These are phyloP conservation scores for Fusarium sp. DNA, from an alignment of 2,329 filamentous ascomycete species.

Conservation along the genomic window DNA sequence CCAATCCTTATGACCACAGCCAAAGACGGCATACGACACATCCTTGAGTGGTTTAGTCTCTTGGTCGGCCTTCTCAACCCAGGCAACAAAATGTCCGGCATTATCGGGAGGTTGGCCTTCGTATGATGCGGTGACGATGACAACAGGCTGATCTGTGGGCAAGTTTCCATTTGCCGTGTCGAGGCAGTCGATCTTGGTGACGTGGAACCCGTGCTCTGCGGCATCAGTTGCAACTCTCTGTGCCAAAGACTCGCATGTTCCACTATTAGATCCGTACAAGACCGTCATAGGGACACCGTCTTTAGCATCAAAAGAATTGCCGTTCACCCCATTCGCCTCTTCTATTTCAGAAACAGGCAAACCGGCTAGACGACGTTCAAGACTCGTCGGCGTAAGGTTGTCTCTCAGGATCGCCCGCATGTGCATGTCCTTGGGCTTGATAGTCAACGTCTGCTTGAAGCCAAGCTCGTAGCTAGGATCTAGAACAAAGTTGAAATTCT, in stretches of 20 bases:
- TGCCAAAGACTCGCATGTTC: background rate
- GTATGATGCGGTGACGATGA: background rate
- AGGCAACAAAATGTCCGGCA: background rate
- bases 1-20: slow-evolving; percentile 71
- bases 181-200: background rate
- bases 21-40: slow-evolving; percentile 75
- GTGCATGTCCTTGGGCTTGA: background rate
- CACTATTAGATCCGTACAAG: background rate
- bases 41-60: slow-evolving; percentile 71
- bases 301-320: background rate
- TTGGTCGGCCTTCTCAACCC: slow-evolving; percentile 44
- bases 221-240: background rate
- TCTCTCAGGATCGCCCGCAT: background rate
- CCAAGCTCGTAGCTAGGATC: slow-evolving; percentile 70
- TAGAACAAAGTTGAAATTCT: slow-evolving; percentile 76
- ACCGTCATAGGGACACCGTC: background rate
- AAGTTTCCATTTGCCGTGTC: background rate
- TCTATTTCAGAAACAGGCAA: background rate
- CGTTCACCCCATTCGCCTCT: background rate
- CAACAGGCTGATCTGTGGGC: background rate
- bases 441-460: slow-evolving; percentile 58
- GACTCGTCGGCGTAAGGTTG: background rate
- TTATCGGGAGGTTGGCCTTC: background rate
- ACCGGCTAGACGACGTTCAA: background rate
- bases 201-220: background rate